These are phyloP conservation scores for Eucalyptus pumila DNA, from an alignment of 345 rosid genomes.

Conservation along the genomic window DNA sequence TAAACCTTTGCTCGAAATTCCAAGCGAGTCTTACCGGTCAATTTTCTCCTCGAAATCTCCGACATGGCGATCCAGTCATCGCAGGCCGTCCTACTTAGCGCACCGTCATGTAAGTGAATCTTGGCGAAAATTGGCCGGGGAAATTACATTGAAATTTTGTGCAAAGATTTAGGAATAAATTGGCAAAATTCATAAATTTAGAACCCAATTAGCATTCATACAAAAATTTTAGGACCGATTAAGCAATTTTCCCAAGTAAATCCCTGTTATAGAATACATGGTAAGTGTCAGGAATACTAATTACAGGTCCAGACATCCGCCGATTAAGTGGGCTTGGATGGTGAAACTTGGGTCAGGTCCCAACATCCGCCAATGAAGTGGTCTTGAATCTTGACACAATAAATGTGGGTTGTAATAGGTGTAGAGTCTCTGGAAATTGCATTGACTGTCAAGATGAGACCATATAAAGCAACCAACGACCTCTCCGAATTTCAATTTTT, in stretches of 20 bases:
- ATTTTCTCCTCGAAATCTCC: neutral
- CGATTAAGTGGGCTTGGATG: neutral
- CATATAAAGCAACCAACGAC: neutral
- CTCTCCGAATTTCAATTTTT: neutral
- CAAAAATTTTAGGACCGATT: no score
- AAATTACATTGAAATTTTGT: fast-evolving
- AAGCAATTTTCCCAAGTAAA: neutral
- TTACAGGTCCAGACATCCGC: neutral
- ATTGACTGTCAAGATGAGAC: neutral
- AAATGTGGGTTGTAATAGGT: neutral
- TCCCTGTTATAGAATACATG: neutral
- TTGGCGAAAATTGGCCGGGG: fast-evolving
- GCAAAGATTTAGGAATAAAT: neutral
- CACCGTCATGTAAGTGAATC: neutral
- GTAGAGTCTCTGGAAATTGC: neutral
- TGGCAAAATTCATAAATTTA: neutral
- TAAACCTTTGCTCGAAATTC: neutral
- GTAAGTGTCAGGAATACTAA: neutral
- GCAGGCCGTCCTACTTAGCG: fast-evolving
- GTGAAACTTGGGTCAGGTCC: neutral
- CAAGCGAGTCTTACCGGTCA: fast-evolving
- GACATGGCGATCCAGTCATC: neutral
- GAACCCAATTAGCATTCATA: no score
- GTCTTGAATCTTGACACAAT: neutral
- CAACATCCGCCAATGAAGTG: neutral